A percentile compares a stretch with the other conserved stretches of the same genome.
Conservation (phyloP, 495 filamentous ascomycete species). For the Achaetomiella virescens region DNA sequence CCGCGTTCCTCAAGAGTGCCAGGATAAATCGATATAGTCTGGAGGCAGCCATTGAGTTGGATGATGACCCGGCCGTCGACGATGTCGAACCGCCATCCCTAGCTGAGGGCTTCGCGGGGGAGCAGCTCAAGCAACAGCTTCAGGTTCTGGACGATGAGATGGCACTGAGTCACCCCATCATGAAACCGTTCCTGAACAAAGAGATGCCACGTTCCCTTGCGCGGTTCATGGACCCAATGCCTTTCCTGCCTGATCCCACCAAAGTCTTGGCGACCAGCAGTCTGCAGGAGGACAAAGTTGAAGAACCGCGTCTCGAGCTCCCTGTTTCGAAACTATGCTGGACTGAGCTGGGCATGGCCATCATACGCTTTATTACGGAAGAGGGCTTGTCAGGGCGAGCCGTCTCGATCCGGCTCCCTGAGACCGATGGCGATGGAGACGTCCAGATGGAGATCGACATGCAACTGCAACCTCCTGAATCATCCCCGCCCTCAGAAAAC, state of each 20-base stretch:
- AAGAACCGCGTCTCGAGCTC: conserved; percentile 47
- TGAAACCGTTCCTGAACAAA: conserved; percentile 56
- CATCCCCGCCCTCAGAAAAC: neutral
- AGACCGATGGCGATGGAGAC: conserved; percentile 29
- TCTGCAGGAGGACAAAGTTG: conserved; percentile 39
- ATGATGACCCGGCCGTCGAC: conserved; percentile 65
- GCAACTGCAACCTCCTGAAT: conserved; percentile 21
- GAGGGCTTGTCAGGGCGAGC: conserved; percentile 30
- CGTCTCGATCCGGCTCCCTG: conserved; percentile 33
- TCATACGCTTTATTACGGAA: conserved; percentile 28
- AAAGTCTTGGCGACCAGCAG: conserved; percentile 25
- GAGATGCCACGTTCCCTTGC: conserved; percentile 57
- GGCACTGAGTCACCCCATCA: conserved; percentile 59
- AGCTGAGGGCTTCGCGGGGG: conserved; percentile 77
- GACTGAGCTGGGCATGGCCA: conserved; percentile 37
- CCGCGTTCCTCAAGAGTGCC: conserved; percentile 64
- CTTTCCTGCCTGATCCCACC: conserved; percentile 61
- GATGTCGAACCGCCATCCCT: conserved; percentile 71
- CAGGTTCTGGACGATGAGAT: conserved; percentile 64
- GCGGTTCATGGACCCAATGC: conserved; percentile 66
- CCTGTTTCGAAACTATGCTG: conserved; percentile 31
- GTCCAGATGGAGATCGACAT: conserved; percentile 36
- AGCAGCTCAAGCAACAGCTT: conserved; percentile 66
- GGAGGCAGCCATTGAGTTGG: conserved; percentile 82
- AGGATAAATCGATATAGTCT: conserved; percentile 80